Evolutionary conservation across 768 basidiomycete species (phyloP).

Genomic region (Pisolithus microcarpus): DNA sequence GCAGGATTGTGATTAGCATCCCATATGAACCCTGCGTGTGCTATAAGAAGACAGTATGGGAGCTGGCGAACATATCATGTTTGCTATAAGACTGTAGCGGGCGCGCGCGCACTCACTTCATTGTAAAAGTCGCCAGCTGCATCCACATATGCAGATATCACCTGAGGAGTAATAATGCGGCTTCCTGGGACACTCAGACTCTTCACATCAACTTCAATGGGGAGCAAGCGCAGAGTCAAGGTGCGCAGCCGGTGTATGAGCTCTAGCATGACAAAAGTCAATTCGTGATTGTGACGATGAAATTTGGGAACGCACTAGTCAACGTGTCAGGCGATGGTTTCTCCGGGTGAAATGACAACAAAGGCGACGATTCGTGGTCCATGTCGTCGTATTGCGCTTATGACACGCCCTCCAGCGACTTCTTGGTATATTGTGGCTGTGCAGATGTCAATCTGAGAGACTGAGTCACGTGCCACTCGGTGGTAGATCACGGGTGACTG

Average conservation of each 20-base stretch:
- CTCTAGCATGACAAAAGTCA: conserved; percentile 36
- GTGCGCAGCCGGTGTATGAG: conserved; percentile 75
- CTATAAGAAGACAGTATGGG: conserved; percentile 74
- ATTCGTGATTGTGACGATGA: not conserved
- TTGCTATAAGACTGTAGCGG: not conserved
- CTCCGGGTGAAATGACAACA: conserved; percentile 39
- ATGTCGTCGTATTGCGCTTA: conserved; percentile 4
- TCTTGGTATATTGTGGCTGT: not conserved
- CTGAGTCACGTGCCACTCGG: not conserved
- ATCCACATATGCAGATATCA: conserved; percentile 67
- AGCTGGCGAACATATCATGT: conserved; percentile 37
- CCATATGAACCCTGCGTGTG: conserved; percentile 71
- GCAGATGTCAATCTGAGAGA: too few relatives aligned
- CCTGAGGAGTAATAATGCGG: conserved; percentile 74
- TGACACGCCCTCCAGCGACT: too few relatives aligned
- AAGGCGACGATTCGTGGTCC: conserved; percentile 35
- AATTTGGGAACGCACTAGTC: conserved; percentile 47
- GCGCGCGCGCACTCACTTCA: conserved; percentile 45
- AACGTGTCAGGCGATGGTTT: conserved; percentile 64
- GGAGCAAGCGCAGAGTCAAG: conserved; percentile 67
- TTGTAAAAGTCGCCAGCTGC: conserved; percentile 86
- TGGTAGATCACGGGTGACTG: too few relatives aligned
- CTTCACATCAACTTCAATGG: conserved; percentile 66
- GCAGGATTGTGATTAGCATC: conserved; percentile 79
- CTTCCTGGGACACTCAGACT: conserved; percentile 71